phyloP scores from a whole-genome alignment of 768 basidiomycete genomes.

The Rhizopogon vesiculosus region DNA sequence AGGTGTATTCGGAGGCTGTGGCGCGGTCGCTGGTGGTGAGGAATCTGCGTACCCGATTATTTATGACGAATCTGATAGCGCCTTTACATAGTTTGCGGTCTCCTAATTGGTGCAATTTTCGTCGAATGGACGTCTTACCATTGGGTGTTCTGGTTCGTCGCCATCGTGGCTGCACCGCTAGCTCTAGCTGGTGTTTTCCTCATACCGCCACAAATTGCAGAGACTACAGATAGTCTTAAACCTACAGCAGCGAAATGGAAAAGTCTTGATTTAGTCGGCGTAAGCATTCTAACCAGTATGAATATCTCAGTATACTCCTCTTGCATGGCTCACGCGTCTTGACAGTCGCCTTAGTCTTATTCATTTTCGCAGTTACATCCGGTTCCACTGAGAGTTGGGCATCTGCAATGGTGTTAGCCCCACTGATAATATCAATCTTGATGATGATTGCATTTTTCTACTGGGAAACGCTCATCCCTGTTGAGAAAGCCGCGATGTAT shows the following conservation, averaged over 20 bases:
- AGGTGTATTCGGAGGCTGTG: conserved; percentile 41
- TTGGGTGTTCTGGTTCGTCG: conserved; percentile 48
- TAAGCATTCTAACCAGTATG: conserved; percentile 32
- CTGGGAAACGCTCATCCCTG: conserved; percentile 41
- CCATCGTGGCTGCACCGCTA: conserved; percentile 32
- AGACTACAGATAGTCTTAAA: conserved; percentile 1
- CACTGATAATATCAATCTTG: conserved; percentile 40
- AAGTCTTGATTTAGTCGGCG: conserved; percentile 34
- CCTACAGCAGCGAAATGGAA: conserved; percentile 15
- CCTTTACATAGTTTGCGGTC: conserved; percentile 29
- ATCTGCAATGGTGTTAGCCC: conserved; percentile 37
- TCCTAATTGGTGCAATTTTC: conserved; percentile 40
- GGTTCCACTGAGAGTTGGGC: conserved; percentile 49
- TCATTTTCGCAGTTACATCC: conserved; percentile 37
- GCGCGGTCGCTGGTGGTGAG: conserved; percentile 41
- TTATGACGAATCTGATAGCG: neutral
- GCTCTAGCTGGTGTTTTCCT: conserved; percentile 26
- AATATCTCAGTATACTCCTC: neutral
- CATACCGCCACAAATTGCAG: conserved; percentile 24
- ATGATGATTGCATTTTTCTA: conserved; percentile 41
- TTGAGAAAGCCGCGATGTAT: conserved; percentile 37
- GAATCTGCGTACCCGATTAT: neutral
- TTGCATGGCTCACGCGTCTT: neutral
- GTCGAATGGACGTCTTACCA: conserved; percentile 36
- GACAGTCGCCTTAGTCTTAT: conserved; percentile 25